Evolutionary conservation across 2,329 filamentous ascomycete genomes (phyloP), one percentile per base, ranked within the genome.

Genomic region (Helminthosporium solani): DNA sequence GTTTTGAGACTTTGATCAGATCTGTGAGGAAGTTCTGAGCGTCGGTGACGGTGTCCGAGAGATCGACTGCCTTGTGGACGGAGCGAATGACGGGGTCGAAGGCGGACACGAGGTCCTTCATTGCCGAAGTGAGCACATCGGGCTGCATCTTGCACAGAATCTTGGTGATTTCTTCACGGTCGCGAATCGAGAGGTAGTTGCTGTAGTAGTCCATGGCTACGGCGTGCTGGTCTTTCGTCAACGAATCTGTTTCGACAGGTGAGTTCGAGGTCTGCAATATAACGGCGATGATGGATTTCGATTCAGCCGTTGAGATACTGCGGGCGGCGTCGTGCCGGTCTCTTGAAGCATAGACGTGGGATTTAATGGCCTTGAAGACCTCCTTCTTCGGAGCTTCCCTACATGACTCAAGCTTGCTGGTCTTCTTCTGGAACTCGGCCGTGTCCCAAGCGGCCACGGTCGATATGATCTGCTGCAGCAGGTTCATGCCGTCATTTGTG

Each of bases 401-500:
- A 25, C 75, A 70, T 42, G 81, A 84, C 53, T 87, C 85, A 35
- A 90, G 79, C 52, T 80, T 83, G 0, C 84, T 77, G 1, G 79
- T 77, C 1, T 79, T 75, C 64, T 84, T 86, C 48, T 82, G 81
- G 50, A 90, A 85, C 52, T 89, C 86, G 30, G 76, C 73, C 5
- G 81, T 81, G 57, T 94, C 88, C 84, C 86, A 90, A 4, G 80
- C 78, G 9, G 91, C 70, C 0, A 90, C 83, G 3, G 86, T 79
- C 0, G 83, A 86, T 18, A 92, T 83, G 52, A 94, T 90, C 70
- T 79, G 76, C 67, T 92, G 88, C 54, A 94, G 67, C 7, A 92
- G 67, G 62, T 91, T 94, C 86, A 89, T 88, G 37, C 88, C 88
- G 55, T 90, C 86, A 51, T 89, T 83, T 0, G 84, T 80, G 37